Base-by-base conservation (phyloP, 2,329 filamentous ascomycete species). In the Coniochaeta pulveracea region DNA sequence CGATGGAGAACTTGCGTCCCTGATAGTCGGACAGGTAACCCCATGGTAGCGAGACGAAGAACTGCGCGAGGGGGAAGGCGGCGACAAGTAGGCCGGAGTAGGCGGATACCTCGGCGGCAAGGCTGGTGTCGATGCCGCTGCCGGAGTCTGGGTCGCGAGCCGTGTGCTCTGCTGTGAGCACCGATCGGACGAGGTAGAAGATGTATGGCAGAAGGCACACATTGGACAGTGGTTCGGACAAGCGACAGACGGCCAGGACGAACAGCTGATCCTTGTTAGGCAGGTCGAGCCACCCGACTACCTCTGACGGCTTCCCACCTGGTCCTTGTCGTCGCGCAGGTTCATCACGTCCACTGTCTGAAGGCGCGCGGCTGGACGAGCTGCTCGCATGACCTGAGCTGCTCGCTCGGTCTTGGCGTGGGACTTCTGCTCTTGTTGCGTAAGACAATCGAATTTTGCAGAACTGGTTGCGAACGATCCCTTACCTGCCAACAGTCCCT, bases 121-220 rank as follows among this genome's bases (percentile, higher is more conserved):
- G 28, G 9, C 28, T 4, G 19, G 26, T 32, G 24, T 22, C 19
- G 19, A 14, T 28, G 29, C 5, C 5, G 19, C 9, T 34, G 29
- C 23, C 29, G 10, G 28, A 5, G 11, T 17, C 11, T 5, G 9
- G 4, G 5, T 31, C 28, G 7, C n/a, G 17, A 19, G 28, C 18
- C 6, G 28, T 21, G 18, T 36, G 16, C 8, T 21, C 19, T 18
- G 19, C 15, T 4, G 45, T 28, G 31, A 58, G 40, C 40, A 83
- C 82, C 1, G 75, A 83, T 38, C 72, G 72, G 11, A 85, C 67
- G 49, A 83, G 77, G 53, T 81, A 83, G 57, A 80, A 85, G 50
- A 85, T 66, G 51, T 85, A 85, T 3, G 76, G 69, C 23, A 76
- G 64, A 4, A 80, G 55, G 12, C 66, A 74, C 9, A 78, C 79